A percentile compares a stretch with the other conserved stretches of the same genome.
These are phyloP conservation scores for Spathaspora sp. DNA, from an alignment of 1,139 yeast genomes.

Conservation along the genomic window DNA sequence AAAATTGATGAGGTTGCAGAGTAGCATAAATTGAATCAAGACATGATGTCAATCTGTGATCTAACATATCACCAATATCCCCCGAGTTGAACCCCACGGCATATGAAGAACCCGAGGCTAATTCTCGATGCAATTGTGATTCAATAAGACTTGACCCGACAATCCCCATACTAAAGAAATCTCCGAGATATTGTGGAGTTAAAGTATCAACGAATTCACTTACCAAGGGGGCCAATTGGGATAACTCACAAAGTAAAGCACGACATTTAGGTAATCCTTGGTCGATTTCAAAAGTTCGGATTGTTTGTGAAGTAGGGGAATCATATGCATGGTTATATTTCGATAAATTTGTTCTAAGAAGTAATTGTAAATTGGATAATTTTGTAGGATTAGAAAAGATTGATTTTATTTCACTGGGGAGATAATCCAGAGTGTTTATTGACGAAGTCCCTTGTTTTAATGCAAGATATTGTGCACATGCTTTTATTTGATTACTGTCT, in stretches of 20 bases:
- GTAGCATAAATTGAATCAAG: slow-evolving; percentile 44
- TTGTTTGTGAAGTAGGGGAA: slow-evolving; percentile 13
- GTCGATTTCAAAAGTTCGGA: slow-evolving; percentile 34
- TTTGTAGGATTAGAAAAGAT: slow-evolving; percentile 13
- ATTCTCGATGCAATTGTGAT: slow-evolving; percentile 47
- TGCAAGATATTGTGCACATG: slow-evolving; percentile 47
- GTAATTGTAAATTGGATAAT: slow-evolving; percentile 16
- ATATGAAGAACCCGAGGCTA: slow-evolving; percentile 45
- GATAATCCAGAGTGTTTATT: slow-evolving; percentile 3
- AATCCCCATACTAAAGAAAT: slow-evolving; percentile 39
- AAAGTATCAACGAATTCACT: slow-evolving; percentile 45
- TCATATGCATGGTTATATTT: slow-evolving; percentile 20
- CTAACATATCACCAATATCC: slow-evolving; percentile 24
- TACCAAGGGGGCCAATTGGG: slow-evolving; percentile 36
- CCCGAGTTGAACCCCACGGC: slow-evolving; percentile 41
- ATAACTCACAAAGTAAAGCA: slow-evolving; percentile 33
- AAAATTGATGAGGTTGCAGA: slow-evolving; percentile 39
- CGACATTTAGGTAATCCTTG: slow-evolving; percentile 44
- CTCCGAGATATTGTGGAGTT: slow-evolving; percentile 48
- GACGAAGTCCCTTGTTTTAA: slow-evolving; percentile 18
- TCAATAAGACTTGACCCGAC: slow-evolving; percentile 38
- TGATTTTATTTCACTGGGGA: slow-evolving; percentile 14
- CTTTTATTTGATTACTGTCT: slow-evolving; percentile 30
- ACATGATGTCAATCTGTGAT: slow-evolving; percentile 31
- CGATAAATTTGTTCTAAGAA: slow-evolving; percentile 35